Evolutionary conservation across 306 rosid genomes (phyloP), one percentile per base, ranked within the genome.

Genomic region (Begonia loranthoides): DNA sequence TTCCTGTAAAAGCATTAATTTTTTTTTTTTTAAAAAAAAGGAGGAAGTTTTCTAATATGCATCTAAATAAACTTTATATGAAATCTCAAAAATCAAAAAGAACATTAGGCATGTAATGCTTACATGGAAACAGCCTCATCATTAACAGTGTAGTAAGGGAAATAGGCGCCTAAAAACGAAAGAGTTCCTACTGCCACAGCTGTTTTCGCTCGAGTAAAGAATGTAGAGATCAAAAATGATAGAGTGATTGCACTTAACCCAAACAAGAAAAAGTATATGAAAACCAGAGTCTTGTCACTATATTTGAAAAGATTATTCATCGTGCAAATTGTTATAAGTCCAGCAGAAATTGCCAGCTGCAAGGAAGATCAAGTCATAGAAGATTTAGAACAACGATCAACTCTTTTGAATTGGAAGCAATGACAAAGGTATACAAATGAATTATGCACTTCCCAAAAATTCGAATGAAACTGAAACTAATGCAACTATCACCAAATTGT

Each of bases 141-240:
- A 50, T 78, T 68, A 60, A 89, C 95, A 36, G 85, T 71, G 71
- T 89, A 89, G 70, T 89, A 89, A 33, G 97, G 97, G 39, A 89
- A 79, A 78, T 82, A 89, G 70, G 85, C 82, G 16, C 95, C 95
- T 52, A 89, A 58, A 63, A 89, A 89, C 58, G 79, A 70, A 54
- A 89, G 78, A 33, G 97, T 89, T 71, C 97, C 97, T 56, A 89
- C 97, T 2, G 97, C 95, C 65, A 89, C 95, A 48, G 97, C 95
- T 61, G 97, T 89, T 79, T 89, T 89, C 51, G 97, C 93, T 68
- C 94, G 77, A 39, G 79, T 70, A 75, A 89, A 89, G 72, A 82
- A 89, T 3, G 94, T 79, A 12, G 95, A 89, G 75, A 85, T 82
- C 16, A 85, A 61, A 83, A 85, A 89, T 54, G 97, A 82, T 58